phyloP scores from a whole-genome alignment of 768 basidiomycete species.

The Baorangia bicolor region DNA sequence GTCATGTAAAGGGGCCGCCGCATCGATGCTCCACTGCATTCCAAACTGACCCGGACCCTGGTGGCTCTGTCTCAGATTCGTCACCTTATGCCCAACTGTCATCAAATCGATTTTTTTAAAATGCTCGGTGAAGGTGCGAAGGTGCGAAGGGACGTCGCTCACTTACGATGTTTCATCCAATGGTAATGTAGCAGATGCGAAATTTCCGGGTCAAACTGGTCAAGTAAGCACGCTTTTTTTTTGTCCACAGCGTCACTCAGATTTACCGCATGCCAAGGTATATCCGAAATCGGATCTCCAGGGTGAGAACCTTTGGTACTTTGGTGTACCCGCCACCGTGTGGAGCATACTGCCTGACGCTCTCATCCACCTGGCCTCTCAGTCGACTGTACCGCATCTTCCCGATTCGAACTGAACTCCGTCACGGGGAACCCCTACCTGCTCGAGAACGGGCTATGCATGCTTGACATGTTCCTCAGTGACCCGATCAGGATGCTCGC shows the following conservation, averaged over 20 bases:
- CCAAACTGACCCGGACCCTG: neutral
- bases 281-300: constrained; percentile 47
- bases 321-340: neutral
- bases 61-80: neutral
- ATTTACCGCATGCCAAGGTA: constrained; percentile 33
- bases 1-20: neutral
- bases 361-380: constrained; percentile 16
- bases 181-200: neutral
- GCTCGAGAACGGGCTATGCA: constrained; percentile 41
- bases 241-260: neutral
- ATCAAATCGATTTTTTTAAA: neutral
- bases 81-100: neutral
- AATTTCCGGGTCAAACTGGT: constrained; percentile 34
- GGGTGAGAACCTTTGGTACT: constrained; percentile 31
- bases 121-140: constrained; percentile 34
- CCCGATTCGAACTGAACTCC: constrained; percentile 16
- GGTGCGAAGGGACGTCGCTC: constrained; percentile 22
- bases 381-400: constrained; percentile 21
- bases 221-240: constrained; percentile 29
- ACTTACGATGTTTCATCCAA: neutral
- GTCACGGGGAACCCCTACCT: constrained; percentile 49
- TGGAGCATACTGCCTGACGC: neutral
- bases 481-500: constrained; percentile 46
- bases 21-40: neutral
- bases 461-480: constrained; percentile 42